Evolutionary conservation across 2,329 filamentous ascomycete genomes (phyloP).

Genomic region (Talaromyces sp.): DNA sequence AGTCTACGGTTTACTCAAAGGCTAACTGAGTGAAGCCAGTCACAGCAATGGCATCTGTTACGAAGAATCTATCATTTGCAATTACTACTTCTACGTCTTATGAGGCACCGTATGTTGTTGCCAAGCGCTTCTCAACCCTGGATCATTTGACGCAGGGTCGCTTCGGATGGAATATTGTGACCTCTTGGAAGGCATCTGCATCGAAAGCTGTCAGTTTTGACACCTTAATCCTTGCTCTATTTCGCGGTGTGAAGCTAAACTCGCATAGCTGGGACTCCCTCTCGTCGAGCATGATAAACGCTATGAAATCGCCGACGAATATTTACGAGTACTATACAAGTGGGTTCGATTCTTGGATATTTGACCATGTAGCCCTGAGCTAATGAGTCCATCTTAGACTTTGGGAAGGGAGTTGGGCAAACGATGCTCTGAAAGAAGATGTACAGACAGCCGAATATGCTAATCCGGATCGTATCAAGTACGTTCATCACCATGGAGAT

Average conservation of each 20-base stretch:
- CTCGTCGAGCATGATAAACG: constrained; percentile 60
- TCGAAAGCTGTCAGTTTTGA: constrained; percentile 60
- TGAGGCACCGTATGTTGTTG: constrained; percentile 67
- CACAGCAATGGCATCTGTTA: constrained; percentile 65
- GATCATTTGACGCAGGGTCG: constrained; percentile 65
- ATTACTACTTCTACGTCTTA: constrained; percentile 67
- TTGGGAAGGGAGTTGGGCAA: constrained; percentile 64
- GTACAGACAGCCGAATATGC: constrained; percentile 54
- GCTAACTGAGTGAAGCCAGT: constrained; percentile 43
- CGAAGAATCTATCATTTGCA: constrained; percentile 63
- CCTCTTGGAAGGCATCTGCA: constrained; percentile 64
- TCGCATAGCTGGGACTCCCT: constrained; percentile 32
- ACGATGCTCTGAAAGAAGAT: constrained; percentile 62
- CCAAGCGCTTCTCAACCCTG: constrained; percentile 61
- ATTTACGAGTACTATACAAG: constrained; percentile 63
- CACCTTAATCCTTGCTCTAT: constrained; percentile 44
- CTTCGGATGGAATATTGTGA: constrained; percentile 63
- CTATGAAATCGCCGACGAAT: constrained; percentile 63
- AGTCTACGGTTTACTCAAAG: neutral
- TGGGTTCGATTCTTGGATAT: constrained; percentile 20
- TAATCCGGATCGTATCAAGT: constrained; percentile 55
- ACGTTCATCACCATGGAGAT: constrained; percentile 64
- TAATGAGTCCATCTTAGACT: constrained; percentile 28
- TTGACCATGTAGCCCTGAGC: neutral
- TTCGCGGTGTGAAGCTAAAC: neutral